phyloP scores from a whole-genome alignment of 495 filamentous ascomycete species.

The Penicillium canariense region DNA sequence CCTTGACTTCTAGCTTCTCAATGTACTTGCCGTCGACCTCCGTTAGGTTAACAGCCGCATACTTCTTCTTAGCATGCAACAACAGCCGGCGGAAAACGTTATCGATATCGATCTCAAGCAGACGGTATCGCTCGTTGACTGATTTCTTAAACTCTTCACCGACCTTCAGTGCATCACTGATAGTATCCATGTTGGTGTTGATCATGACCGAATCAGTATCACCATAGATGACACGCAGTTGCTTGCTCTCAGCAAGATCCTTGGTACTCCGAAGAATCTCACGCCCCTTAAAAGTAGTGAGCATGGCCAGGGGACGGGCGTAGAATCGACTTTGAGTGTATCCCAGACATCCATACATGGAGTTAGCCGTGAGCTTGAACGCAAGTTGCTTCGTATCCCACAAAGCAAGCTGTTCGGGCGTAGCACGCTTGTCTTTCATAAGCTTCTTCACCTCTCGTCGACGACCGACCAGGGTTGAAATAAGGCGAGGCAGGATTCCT shows the following conservation, averaged over 20 bases:
- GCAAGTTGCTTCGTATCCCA: conserved; percentile 99
- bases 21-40: conserved; percentile 85
- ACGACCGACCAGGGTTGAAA: conserved; percentile 83
- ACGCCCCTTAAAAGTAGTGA: conserved; percentile 95
- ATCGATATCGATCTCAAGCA: conserved; percentile 96
- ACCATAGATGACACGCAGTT: conserved; percentile 92
- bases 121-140: conserved; percentile 86
- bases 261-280: conserved; percentile 96
- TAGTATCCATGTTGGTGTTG: conserved; percentile 93
- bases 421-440: conserved; percentile 92
- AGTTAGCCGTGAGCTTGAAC: conserved; percentile 96
- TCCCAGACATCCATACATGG: conserved; percentile 98
- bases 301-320: conserved; percentile 87
- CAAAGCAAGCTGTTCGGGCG: conserved; percentile 79
- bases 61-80: conserved; percentile 98
- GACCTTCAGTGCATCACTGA: conserved; percentile 85
- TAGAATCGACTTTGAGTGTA: conserved; percentile 97
- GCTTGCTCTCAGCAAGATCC: conserved; percentile 83
- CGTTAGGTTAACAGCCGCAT: conserved; percentile 92
- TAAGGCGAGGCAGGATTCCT: conserved; percentile 85
- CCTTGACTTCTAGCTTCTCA: conserved; percentile 97
- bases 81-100: conserved; percentile 93
- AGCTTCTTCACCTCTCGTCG: conserved; percentile 87
- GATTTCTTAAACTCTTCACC: conserved; percentile 75
- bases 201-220: conserved; percentile 99